Base-by-base conservation (phyloP, 257 asterid species). In the Apocynum venetum region DNA sequence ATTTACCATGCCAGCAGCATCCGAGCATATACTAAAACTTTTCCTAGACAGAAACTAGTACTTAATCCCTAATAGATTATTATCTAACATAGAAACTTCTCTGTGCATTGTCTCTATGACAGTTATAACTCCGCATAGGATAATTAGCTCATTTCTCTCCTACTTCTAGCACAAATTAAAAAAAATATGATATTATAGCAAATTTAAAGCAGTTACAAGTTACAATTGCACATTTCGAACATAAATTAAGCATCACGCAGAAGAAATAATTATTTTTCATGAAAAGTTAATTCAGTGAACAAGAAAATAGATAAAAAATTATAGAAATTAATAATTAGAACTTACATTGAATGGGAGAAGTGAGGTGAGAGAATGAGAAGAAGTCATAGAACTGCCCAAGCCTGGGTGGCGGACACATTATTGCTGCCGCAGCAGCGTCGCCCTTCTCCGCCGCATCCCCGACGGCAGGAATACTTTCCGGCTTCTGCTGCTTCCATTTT, bases 341-440 rank as follows among this genome's bases (percentile, higher is more conserved):
- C 96, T 89, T 79, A 93, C 98, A 91, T 61, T 93, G 98, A 84
- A 93, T 82, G 8, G 98, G 98, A 46, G 97, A 90, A 75, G 92
- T 82, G 83, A 93, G 94, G 82, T 93, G 93, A 72, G 94, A 83
- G 83, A 93, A 87, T 2, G 97, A 88, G 91, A 93, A 89, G 84
- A 93, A 93, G 53, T 93, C 94, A 84, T 91, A 93, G 81, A 91
- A 91, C 83, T 88, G 94, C 56, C 92, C 95, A 19, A 93, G 90
- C 87, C 83, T 86, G 65, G 91, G 98, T 76, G 97, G 98, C 11
- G 98, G 98, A 78, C 77, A 90, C 93, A 93, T 78, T 83, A 86
- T 73, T 74, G 88, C 77, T 67, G 91, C 88, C 59, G 86, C 80
- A 14, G 85, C 82, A 8, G 44, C 73, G 0, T 83, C 93, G 17